These are phyloP conservation scores for Poteriospumella lacustris DNA, from an alignment of 108 stramenopile genomes.

Conservation along the genomic window DNA sequence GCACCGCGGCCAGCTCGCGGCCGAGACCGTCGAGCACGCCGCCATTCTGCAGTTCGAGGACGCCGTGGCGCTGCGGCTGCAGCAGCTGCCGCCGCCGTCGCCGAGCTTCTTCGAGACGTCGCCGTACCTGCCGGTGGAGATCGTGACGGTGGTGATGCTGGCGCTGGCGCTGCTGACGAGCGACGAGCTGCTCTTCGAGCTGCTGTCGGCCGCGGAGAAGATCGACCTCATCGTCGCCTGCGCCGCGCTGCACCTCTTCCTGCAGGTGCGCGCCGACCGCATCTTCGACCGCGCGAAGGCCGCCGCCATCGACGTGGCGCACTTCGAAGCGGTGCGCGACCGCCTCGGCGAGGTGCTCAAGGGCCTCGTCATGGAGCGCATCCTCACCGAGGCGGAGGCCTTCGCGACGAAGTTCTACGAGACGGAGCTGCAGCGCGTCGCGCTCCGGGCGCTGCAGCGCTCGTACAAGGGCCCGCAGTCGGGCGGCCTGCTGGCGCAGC, in stretches of 20 bases:
- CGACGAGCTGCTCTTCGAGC: neutral
- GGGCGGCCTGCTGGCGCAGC: neutral
- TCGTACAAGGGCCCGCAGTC: too few relatives aligned
- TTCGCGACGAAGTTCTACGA: neutral
- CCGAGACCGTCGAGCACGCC: neutral
- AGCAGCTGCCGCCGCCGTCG: neutral
- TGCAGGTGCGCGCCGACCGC: neutral
- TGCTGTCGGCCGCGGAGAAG: neutral
- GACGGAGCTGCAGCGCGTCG: neutral
- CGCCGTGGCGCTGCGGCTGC: neutral
- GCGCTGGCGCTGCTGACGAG: neutral
- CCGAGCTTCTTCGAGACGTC: neutral
- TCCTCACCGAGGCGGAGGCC: neutral
- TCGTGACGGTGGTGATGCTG: neutral
- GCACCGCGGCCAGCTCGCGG: neutral
- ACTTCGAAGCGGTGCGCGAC: neutral
- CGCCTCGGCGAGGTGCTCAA: neutral
- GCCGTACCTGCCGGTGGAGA: neutral
- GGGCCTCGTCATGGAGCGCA: neutral
- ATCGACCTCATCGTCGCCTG: neutral
- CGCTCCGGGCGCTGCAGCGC: too few relatives aligned
- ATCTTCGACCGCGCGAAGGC: neutral
- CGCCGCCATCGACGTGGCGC: neutral
- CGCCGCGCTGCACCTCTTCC: neutral
- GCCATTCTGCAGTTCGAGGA: too few relatives aligned